Evolutionary conservation across 2,329 filamentous ascomycete genomes (phyloP).

Genomic region (Apiospora kogelbergensis): DNA sequence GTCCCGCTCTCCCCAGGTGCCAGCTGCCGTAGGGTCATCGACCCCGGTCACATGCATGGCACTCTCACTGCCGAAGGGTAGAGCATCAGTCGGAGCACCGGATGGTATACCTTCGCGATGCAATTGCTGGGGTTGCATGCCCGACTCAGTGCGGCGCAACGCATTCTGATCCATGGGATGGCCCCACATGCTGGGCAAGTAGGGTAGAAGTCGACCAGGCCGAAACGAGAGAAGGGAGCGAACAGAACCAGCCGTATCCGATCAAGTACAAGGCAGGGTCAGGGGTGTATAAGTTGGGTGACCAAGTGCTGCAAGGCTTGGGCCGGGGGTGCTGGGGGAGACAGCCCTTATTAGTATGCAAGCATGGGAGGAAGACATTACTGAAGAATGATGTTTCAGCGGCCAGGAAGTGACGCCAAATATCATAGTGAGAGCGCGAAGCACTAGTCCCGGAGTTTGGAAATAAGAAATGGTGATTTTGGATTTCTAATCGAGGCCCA

Average conservation of each 20-base stretch:
- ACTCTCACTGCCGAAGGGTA: conserved; percentile 8
- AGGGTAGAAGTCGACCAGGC: neutral
- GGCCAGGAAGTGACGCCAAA: neutral
- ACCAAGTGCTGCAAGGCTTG: neutral
- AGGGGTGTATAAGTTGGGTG: neutral
- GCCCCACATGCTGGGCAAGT: conserved; percentile 30
- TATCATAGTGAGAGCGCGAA: neutral
- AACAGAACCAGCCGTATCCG: neutral
- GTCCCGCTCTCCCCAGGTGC: conserved; percentile 39
- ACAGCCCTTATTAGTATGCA: neutral
- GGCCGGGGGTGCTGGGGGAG: neutral
- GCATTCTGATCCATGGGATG: conserved; percentile 31
- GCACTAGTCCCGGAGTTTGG: neutral
- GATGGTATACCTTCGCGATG: conserved; percentile 23
- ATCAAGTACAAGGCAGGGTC: neutral
- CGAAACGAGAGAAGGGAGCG: neutral
- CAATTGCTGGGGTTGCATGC: conserved; percentile 25
- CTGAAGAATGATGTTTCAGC: conserved; percentile 1
- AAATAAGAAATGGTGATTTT: conserved; percentile 1
- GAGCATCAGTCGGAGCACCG: conserved; percentile 16
- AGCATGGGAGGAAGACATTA: neutral
- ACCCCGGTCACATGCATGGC: neutral
- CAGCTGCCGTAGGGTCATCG: conserved; percentile 19
- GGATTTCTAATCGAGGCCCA: conserved; percentile 1
- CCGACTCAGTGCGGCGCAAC: conserved; percentile 33